phyloP scores from a whole-genome alignment of 805 yeast genomes.

The Teunomyces stri region DNA sequence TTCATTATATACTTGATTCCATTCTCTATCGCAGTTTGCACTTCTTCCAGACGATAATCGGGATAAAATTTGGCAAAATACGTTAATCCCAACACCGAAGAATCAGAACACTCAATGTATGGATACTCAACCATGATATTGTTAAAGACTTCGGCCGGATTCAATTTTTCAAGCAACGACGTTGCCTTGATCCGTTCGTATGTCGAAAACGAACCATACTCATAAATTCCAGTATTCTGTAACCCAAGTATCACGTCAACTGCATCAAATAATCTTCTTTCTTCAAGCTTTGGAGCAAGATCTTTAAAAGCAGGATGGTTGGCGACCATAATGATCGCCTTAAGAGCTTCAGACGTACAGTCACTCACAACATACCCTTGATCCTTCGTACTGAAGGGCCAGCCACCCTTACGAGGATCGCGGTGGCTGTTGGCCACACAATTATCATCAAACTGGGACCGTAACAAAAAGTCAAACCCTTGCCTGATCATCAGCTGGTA shows the following conservation, averaged over 20 bases:
- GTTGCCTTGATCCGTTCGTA: slow-evolving; percentile 87
- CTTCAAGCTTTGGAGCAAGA: slow-evolving; percentile 51
- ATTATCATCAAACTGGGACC: slow-evolving; percentile 83
- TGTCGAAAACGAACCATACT: slow-evolving; percentile 89
- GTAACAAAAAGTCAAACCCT: slow-evolving; percentile 68
- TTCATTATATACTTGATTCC: slow-evolving; percentile 72
- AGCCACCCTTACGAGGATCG: slow-evolving; percentile 82
- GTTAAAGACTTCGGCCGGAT: slow-evolving; percentile 98
- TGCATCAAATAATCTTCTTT: slow-evolving; percentile 57
- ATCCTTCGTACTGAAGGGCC: slow-evolving; percentile 94
- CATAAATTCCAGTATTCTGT: slow-evolving; percentile 77
- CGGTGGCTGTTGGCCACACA: slow-evolving; percentile 76
- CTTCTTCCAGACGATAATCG: slow-evolving; percentile 63
- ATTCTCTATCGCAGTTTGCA: slow-evolving; percentile 63
- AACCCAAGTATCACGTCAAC: slow-evolving; percentile 72
- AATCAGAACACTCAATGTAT: slow-evolving; percentile 96
- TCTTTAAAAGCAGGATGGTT: slow-evolving; percentile 53
- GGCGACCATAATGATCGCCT: slow-evolving; percentile 90
- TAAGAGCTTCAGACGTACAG: slow-evolving; percentile 93
- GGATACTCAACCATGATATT: slow-evolving; percentile 99
- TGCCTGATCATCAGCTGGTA: slow-evolving; percentile 61
- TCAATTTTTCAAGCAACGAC: slow-evolving; percentile 67
- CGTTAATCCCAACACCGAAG: slow-evolving; percentile 83
- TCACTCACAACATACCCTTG: slow-evolving; percentile 98
- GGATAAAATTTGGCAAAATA: slow-evolving; percentile 66